These are phyloP conservation scores for Trypanosoma theileri DNA, from an alignment of 208 protist genomes.

Conservation along the genomic window DNA sequence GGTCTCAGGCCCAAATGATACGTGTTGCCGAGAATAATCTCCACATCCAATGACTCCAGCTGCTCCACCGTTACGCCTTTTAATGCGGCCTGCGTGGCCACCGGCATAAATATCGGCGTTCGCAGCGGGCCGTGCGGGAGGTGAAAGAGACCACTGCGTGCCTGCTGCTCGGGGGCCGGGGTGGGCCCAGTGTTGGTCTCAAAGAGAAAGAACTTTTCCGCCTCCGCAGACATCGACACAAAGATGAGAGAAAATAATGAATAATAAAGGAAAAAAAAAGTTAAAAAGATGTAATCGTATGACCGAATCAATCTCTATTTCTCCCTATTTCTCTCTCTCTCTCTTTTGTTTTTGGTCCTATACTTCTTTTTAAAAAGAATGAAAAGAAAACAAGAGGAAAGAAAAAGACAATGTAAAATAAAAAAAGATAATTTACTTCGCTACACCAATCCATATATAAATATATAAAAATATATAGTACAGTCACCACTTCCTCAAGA, in stretches of 20 bases:
- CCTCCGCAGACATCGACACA: slow-evolving; percentile 1
- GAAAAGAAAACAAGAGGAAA: background rate
- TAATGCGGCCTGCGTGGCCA: slow-evolving; percentile 97
- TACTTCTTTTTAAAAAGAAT: background rate
- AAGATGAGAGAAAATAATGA: background rate
- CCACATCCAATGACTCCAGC: slow-evolving; percentile 91
- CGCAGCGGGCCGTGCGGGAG: slow-evolving; percentile 89
- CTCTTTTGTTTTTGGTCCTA: too few species aligned
- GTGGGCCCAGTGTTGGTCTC: slow-evolving; percentile 55
- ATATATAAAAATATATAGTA: too few species aligned
- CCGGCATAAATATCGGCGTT: slow-evolving; percentile 98
- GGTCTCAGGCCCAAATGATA: slow-evolving; percentile 97
- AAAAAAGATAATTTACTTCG: background rate
- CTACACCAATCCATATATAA: background rate
- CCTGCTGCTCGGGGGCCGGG: slow-evolving; percentile 27
- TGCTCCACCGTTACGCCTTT: slow-evolving; percentile 95
- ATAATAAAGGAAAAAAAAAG: background rate
- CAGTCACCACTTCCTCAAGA: too few species aligned
- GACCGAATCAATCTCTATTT: too few species aligned
- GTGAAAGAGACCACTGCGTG: slow-evolving; percentile 81
- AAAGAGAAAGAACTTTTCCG: slow-evolving; percentile 62
- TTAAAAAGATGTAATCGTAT: background rate
- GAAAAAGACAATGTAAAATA: background rate
- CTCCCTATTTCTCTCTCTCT: too few species aligned
- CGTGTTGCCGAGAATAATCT: slow-evolving; percentile 98